Base-by-base conservation (phyloP, 495 filamentous ascomycete genomes). In the Penicillium diatomitis region DNA sequence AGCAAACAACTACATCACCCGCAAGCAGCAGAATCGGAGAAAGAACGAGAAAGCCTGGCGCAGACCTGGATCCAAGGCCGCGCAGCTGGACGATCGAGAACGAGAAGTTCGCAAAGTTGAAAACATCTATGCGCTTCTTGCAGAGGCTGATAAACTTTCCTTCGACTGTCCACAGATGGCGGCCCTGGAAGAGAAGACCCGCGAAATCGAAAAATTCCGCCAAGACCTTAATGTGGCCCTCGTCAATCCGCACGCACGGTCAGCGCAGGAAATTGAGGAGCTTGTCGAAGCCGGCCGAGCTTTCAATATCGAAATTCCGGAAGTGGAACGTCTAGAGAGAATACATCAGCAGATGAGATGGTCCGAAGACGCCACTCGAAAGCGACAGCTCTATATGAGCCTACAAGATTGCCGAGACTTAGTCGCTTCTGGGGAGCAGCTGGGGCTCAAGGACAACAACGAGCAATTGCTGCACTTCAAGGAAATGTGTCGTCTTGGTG, bases 21-120 rank as follows among this genome's bases (percentile, higher is more conserved):
- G 92, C 43, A 99, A 99, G 72, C 92, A 97, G 71, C 91, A 96
- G 68, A 95, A 95, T 65, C 85, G 92, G 57, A 88, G 92, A 51
- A 99, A 99, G 70, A 96, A 87, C 66, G 90, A 96, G 60, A 94
- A 91, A 62, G 84, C 80, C 32, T 95, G 88, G 87, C 87, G 87
- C 54, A 84, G 78, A 61, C 80, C 82, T 50, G 85, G 80, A 63
- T 81, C 84, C 32, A 88, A 87, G 55, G 80, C 72, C 42, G 76
- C 85, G 41, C 91, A 97, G 66, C 75, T 85, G 62, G 90, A 95
- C 69, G 92, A 97, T 64, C 82, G 85, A 51, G 86, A 90, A 55
- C 83, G 82, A 49, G 90, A 96, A 66, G 78, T 89, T 63, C 86
- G 92, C 57, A 94, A 87, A 67, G 80, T 96, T 53, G 83, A 90